A percentile compares a stretch with the other conserved stretches of the same genome.
These are phyloP conservation scores for Macrolepiota fuliginosa DNA, from an alignment of 768 basidiomycete species.

Conservation along the genomic window DNA sequence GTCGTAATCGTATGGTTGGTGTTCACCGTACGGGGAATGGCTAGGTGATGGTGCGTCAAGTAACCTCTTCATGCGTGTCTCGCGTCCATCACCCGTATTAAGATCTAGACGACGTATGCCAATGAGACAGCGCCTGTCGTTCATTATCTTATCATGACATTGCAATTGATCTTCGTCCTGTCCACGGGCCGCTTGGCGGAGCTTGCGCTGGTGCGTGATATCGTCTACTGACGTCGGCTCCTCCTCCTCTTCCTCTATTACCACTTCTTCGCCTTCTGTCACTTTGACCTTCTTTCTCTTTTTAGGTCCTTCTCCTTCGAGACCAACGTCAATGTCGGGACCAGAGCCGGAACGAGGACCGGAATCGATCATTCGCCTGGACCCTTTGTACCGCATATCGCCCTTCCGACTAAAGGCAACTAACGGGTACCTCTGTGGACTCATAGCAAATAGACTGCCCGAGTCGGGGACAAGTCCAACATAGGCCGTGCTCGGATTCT, in stretches of 20 bases:
- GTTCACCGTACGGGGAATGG: neutral
- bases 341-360: neutral
- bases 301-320: constrained; percentile 17
- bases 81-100: constrained; percentile 47
- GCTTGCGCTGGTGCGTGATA: constrained; percentile 12
- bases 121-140: constrained; percentile 57
- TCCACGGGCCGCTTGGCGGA: neutral
- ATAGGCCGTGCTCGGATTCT: constrained; percentile 66
- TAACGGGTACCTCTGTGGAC: constrained; percentile 76
- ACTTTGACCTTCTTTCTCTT: constrained; percentile 5
- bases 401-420: constrained; percentile 60
- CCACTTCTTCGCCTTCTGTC: neutral
- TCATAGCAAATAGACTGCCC: constrained; percentile 82
- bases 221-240: constrained; percentile 15
- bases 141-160: constrained; percentile 15
- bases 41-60: constrained; percentile 48
- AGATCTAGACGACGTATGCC: constrained; percentile 60
- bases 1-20: neutral
- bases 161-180: constrained; percentile 3
- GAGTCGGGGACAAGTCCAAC: constrained; percentile 75
- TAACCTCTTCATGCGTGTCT: constrained; percentile 45
- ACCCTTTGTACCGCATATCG: constrained; percentile 10
- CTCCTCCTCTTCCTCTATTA: constrained; percentile 1
- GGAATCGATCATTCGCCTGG: neutral
- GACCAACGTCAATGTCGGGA: neutral